A percentile compares a stretch with the other conserved stretches of the same genome.
phyloP scores from a whole-genome alignment of 805 yeast genomes.

The Metschnikowia lunata region DNA sequence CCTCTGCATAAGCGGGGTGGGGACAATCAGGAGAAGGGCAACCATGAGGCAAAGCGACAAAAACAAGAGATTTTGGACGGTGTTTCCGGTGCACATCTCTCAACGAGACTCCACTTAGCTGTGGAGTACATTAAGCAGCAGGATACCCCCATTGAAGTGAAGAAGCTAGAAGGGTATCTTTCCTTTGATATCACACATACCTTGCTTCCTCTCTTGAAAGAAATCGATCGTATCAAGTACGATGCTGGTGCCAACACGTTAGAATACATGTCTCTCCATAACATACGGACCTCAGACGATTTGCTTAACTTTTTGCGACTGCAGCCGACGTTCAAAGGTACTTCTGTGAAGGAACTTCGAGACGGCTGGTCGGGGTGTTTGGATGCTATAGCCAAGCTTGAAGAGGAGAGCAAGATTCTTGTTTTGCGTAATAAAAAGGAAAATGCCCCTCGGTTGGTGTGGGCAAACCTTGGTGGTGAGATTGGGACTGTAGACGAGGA shows the following conservation, averaged over 20 bases:
- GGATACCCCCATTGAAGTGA: conserved; percentile 65
- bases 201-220: conserved; percentile 65
- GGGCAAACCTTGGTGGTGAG: conserved; percentile 83
- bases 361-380: conserved; percentile 96
- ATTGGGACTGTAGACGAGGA: conserved; percentile 71
- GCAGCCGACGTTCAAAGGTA: conserved; percentile 85
- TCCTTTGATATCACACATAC: conserved; percentile 57
- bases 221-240: conserved; percentile 72
- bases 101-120: conserved; percentile 85
- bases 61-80: conserved; percentile 23
- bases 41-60: conserved; percentile 35
- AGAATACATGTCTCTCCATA: conserved; percentile 85
- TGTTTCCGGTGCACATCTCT: conserved; percentile 58
- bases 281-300: conserved; percentile 77
- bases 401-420: conserved; percentile 67
- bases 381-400: conserved; percentile 73
- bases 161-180: conserved; percentile 63
- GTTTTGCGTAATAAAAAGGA: conserved; percentile 92
- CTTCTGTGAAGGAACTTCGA: conserved; percentile 70
- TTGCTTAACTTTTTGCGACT: conserved; percentile 66
- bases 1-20: conserved; percentile 13
- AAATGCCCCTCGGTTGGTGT: conserved; percentile 83
- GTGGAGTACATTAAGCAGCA: conserved; percentile 79
- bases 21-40: conserved; percentile 10
- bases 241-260: conserved; percentile 59